phyloP scores from a whole-genome alignment of 2,329 filamentous ascomycete species.

The Xylariomycetidae sp. region DNA sequence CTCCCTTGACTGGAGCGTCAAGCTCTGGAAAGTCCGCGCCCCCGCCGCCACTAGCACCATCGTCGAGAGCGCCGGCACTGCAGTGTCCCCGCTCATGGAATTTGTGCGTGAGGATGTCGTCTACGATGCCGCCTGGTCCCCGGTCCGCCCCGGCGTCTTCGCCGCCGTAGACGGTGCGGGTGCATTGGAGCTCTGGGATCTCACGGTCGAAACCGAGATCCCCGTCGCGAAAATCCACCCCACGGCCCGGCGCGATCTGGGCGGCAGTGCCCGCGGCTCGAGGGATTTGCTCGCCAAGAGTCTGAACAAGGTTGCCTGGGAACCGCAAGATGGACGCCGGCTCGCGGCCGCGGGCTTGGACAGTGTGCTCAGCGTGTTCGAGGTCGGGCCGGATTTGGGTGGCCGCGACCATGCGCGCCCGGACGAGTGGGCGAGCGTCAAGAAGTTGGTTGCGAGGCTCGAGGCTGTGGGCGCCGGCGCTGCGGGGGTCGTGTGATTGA shows the following conservation, averaged over 20 bases:
- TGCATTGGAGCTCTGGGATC: slow-evolving; percentile 89
- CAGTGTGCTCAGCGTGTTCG: slow-evolving; percentile 84
- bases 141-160: slow-evolving; percentile 89
- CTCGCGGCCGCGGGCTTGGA: slow-evolving; percentile 90
- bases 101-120: slow-evolving; percentile 93
- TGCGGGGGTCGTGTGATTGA: slow-evolving; percentile 29
- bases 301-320: slow-evolving; percentile 92
- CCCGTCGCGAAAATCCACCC: slow-evolving; percentile 77
- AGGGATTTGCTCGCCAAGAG: slow-evolving; percentile 72
- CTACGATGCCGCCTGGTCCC: slow-evolving; percentile 94
- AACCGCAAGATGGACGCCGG: slow-evolving; percentile 78
- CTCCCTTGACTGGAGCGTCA: slow-evolving; percentile 93
- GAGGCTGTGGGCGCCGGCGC: slow-evolving; percentile 55
- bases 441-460: slow-evolving; percentile 75
- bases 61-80: slow-evolving; percentile 38
- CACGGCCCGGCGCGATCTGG: slow-evolving; percentile 53
- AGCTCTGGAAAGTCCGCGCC: slow-evolving; percentile 89
- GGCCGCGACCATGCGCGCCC: slow-evolving; percentile 76
- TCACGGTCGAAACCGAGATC: slow-evolving; percentile 87
- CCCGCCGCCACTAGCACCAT: slow-evolving; percentile 65
- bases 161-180: slow-evolving; percentile 90
- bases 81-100: slow-evolving; percentile 72
- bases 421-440: slow-evolving; percentile 91
- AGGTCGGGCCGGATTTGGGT: slow-evolving; percentile 76
- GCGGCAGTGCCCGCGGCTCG: too few species aligned